phyloP scores from a whole-genome alignment of 192 early-diverging fungal species.

The Backusella australiensis region DNA sequence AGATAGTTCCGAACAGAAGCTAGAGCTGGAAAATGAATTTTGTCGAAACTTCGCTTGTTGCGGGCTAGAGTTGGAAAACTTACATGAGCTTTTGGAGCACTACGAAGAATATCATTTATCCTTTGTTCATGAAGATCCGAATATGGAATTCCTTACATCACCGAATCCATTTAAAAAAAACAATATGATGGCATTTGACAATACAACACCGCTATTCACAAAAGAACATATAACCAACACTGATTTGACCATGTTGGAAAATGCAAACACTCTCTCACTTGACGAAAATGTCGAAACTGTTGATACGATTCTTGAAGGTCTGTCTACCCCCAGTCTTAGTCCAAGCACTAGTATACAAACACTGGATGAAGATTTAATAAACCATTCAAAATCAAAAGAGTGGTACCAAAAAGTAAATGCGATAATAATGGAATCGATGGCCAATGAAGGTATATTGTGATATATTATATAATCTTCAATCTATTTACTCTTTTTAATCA shows the following conservation, averaged over 20 bases:
- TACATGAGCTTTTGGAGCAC: constrained; percentile 93
- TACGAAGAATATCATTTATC: constrained; percentile 87
- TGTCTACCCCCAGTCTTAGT: constrained; percentile 4
- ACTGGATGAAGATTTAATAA: neutral
- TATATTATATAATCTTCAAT: neutral
- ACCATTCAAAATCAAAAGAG: neutral
- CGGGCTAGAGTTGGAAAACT: constrained; percentile 75
- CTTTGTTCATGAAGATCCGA: neutral
- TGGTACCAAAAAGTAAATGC: neutral
- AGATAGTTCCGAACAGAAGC: constrained; percentile 7
- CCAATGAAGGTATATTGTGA: neutral
- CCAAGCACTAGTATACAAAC: neutral
- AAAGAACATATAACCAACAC: neutral
- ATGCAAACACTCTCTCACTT: neutral
- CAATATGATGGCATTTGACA: neutral
- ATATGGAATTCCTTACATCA: neutral
- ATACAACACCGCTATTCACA: neutral
- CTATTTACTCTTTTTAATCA: neutral
- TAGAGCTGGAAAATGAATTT: constrained; percentile 80
- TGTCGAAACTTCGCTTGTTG: constrained; percentile 95
- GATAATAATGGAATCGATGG: neutral
- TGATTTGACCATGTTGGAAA: constrained; percentile 7
- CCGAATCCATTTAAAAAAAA: neutral
- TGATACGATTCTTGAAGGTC: neutral
- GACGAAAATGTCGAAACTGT: constrained; percentile 2